Evolutionary conservation across 139 green algal species (phyloP).

Genomic region (Chlorella sorokiniana): DNA sequence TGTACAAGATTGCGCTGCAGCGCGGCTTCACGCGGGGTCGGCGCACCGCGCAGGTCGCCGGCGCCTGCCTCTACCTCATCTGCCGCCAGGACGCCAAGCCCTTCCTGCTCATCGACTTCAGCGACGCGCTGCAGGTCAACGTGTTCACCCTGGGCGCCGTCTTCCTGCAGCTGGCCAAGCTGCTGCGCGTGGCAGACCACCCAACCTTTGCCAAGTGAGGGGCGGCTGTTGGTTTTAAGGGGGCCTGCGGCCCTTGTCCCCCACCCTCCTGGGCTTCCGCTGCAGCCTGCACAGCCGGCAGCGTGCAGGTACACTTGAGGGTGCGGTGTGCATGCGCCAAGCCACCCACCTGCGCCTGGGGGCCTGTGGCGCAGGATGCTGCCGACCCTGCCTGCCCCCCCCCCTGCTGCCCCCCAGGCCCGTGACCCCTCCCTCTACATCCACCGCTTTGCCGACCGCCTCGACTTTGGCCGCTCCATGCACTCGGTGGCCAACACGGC

Average conservation of each 20-base stretch:
- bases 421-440: conserved; percentile 96
- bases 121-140: conserved; percentile 79
- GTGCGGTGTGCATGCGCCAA: too few relatives aligned
- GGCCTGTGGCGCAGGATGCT: too few relatives aligned
- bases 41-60: conserved; percentile 89
- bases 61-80: conserved; percentile 94
- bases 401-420: conserved; percentile 59
- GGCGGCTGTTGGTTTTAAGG: neutral
- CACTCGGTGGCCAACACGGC: conserved; percentile 80
- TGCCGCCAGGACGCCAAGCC: conserved; percentile 92
- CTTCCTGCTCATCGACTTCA: conserved; percentile 99
- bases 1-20: conserved; percentile 91
- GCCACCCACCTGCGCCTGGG: too few relatives aligned
- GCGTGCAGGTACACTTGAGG: too few relatives aligned
- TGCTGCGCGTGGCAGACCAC: conserved; percentile 90
- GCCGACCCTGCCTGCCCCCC: neutral
- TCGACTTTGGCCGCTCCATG: conserved; percentile 44
- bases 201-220: conserved; percentile 66
- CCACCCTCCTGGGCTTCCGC: neutral
- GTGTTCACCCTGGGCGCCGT: conserved; percentile 84
- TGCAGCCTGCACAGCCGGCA: too few relatives aligned
- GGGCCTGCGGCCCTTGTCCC: neutral
- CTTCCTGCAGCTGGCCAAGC: conserved; percentile 89
- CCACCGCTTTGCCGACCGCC: conserved; percentile 86
- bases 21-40: conserved; percentile 92